These are phyloP conservation scores for Podospora pseudoanserina DNA, from an alignment of 495 filamentous ascomycete genomes.

Conservation along the genomic window DNA sequence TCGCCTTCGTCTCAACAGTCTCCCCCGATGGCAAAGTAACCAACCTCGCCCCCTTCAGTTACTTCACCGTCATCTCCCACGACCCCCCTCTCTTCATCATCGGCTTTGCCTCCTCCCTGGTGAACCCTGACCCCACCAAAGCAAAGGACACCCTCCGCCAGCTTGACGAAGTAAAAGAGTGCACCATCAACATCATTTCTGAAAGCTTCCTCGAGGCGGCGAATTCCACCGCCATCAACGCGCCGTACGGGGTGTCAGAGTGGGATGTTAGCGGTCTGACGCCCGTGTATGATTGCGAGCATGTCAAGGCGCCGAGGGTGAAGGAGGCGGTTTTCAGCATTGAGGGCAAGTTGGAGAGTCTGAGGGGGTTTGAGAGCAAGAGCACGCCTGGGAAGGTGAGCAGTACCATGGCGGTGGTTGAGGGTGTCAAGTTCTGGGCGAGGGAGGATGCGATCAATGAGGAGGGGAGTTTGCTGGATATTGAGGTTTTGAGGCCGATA, in stretches of 20 bases:
- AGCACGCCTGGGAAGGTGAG: constrained; percentile 65
- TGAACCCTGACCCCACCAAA: constrained; percentile 18
- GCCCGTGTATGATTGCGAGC: constrained; percentile 56
- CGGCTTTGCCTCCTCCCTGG: constrained; percentile 59
- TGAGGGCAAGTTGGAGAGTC: constrained; percentile 71
- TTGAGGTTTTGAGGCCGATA: constrained; percentile 68
- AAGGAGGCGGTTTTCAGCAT: constrained; percentile 77
- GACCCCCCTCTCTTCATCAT: constrained; percentile 89
- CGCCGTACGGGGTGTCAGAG: constrained; percentile 74
- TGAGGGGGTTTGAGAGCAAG: constrained; percentile 71
- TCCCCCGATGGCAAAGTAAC: constrained; percentile 40
- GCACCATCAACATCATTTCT: constrained; percentile 81
- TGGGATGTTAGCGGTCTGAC: constrained; percentile 78
- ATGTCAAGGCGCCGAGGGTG: constrained; percentile 70
- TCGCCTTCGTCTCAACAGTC: constrained; percentile 53
- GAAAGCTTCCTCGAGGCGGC: constrained; percentile 87
- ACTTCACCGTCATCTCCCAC: constrained; percentile 77
- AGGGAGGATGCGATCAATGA: constrained; percentile 84
- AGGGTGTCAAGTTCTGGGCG: constrained; percentile 86
- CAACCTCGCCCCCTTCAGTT: constrained; percentile 87
- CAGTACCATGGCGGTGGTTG: constrained; percentile 70
- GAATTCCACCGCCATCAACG: constrained; percentile 72
- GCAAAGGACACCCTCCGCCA: constrained; percentile 78
- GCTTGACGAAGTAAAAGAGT: constrained; percentile 66
- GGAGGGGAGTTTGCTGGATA: constrained; percentile 66